A percentile compares a stretch with the other conserved stretches of the same genome.
Conservation (phyloP, 768 basidiomycete species). For the Leccinum ochraceum region DNA sequence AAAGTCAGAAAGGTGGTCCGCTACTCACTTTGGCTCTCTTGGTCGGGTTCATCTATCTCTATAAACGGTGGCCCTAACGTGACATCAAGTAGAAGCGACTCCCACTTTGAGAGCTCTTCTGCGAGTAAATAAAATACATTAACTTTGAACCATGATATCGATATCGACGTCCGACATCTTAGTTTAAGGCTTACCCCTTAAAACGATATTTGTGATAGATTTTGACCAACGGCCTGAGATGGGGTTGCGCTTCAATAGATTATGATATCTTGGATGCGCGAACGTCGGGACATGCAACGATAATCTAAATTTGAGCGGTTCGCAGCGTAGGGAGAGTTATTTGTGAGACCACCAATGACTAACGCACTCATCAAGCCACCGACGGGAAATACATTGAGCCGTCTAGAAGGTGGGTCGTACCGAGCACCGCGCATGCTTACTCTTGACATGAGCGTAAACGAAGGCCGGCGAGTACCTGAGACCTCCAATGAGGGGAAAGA, state of each 20-base stretch:
- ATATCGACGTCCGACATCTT: too few relatives aligned
- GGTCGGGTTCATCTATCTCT: constrained; percentile 25
- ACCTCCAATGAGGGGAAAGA: background rate
- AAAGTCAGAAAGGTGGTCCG: constrained; percentile 37
- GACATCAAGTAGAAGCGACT: background rate
- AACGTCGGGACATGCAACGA: background rate
- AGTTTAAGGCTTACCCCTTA: too few relatives aligned
- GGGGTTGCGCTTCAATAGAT: background rate
- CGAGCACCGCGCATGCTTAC: background rate
- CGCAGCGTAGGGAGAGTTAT: background rate
- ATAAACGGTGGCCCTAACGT: constrained; percentile 36
- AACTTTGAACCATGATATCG: too few relatives aligned
- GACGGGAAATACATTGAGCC: background rate
- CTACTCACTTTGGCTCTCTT: constrained; percentile 36
- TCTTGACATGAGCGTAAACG: background rate
- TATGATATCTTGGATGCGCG: background rate
- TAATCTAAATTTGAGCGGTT: background rate
- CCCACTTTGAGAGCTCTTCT: too few relatives aligned
- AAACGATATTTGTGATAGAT: too few relatives aligned
- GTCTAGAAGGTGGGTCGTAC: background rate
- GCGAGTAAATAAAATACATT: too few relatives aligned
- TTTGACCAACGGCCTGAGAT: too few relatives aligned
- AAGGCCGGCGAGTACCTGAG: background rate
- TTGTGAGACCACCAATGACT: background rate
- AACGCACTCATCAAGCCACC: background rate